Evolutionary conservation across 306 rosid species (phyloP).

Genomic region (Nissolia schottii): DNA sequence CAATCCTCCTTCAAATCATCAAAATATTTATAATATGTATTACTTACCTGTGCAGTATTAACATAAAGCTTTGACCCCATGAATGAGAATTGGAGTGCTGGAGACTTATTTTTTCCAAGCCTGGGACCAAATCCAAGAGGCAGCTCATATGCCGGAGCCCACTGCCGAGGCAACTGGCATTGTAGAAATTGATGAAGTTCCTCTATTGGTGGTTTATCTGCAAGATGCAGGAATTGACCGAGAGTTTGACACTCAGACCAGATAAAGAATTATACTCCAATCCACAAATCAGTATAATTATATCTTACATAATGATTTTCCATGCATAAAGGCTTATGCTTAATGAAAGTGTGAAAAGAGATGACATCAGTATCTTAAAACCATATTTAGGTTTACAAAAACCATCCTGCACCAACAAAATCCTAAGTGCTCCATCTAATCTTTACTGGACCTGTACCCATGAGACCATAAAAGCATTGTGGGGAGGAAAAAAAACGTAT

Average conservation of each 20-base stretch:
- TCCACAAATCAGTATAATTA: neutral
- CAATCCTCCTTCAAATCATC: no score
- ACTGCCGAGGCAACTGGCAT: conserved; percentile 80
- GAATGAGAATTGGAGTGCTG: conserved; percentile 72
- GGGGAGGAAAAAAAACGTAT: neutral
- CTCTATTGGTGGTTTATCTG: conserved; percentile 89
- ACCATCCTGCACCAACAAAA: neutral
- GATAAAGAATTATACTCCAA: neutral
- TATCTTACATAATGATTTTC: neutral
- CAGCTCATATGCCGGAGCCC: conserved; percentile 87
- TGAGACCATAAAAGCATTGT: neutral
- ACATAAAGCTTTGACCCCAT: conserved; percentile 90
- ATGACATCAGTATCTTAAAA: neutral
- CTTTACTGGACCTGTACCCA: neutral
- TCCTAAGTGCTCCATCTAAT: neutral
- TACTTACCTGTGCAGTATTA: conserved; percentile 77
- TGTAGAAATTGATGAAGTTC: conserved; percentile 89
- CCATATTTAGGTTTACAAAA: neutral
- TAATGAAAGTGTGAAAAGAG: neutral
- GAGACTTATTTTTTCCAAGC: conserved; percentile 49
- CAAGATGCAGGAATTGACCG: conserved; percentile 14
- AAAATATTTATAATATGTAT: no score
- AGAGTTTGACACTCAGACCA: neutral
- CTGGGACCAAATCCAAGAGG: conserved; percentile 58
- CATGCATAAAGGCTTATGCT: neutral